phyloP scores from a whole-genome alignment of 805 yeast species.

The Cyberlindnera maclurae region DNA sequence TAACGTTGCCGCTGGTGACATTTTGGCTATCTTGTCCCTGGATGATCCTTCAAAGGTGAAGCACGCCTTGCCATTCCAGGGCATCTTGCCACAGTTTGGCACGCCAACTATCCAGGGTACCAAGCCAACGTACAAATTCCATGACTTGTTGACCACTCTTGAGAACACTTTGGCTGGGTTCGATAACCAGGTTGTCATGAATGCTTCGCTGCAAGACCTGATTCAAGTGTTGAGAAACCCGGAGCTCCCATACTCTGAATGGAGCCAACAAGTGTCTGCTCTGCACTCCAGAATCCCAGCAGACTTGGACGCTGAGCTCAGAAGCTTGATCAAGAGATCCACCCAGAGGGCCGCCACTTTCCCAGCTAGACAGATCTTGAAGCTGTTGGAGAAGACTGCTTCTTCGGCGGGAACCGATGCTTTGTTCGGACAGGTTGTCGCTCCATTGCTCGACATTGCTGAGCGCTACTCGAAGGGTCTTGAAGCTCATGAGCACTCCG shows the following conservation, averaged over 20 bases:
- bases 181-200: constrained; percentile 94
- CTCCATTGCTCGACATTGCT: constrained; percentile 70
- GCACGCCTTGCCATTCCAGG: constrained; percentile 93
- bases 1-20: constrained; percentile 94
- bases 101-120: constrained; percentile 76
- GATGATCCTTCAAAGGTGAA: constrained; percentile 97
- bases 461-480: constrained; percentile 67
- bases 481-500: constrained; percentile 73
- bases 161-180: constrained; percentile 81
- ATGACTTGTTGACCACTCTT: constrained; percentile 50
- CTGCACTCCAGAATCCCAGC: constrained; percentile 84
- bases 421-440: constrained; percentile 51
- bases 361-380: constrained; percentile 83
- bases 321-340: constrained; percentile 59
- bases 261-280: constrained; percentile 82
- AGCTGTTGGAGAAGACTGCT: constrained; percentile 57
- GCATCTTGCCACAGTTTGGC: constrained; percentile 86
- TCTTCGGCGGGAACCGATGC: constrained; percentile 45
- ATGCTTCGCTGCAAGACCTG: constrained; percentile 66
- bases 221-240: constrained; percentile 69
- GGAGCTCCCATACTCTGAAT: constrained; percentile 87
- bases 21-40: constrained; percentile 85
- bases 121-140: constrained; percentile 74
- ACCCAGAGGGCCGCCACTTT: constrained; percentile 67
- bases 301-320: constrained; percentile 62